phyloP scores from a whole-genome alignment of 2,329 filamentous ascomycete genomes.

The Beauveria australis region DNA sequence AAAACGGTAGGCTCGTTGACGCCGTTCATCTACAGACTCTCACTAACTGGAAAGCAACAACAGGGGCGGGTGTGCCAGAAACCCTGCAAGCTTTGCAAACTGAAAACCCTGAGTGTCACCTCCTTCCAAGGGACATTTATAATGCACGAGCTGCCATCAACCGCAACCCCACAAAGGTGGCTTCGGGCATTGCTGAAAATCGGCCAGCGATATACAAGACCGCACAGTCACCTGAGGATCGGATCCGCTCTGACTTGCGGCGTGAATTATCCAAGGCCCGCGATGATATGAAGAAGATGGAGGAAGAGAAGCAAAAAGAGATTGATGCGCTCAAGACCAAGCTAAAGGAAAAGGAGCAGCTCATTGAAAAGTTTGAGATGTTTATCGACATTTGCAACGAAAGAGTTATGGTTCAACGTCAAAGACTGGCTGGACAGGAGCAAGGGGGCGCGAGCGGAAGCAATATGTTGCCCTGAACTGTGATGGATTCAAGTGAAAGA shows the following conservation, averaged over 20 bases:
- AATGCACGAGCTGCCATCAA: slow-evolving; percentile 60
- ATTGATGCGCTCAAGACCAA: slow-evolving; percentile 50
- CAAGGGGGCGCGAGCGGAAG: slow-evolving; percentile 9
- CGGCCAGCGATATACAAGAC: slow-evolving; percentile 59
- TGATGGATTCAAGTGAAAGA: neutral
- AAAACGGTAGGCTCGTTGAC: slow-evolving; percentile 45
- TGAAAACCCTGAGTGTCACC: slow-evolving; percentile 54
- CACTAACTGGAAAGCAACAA: slow-evolving; percentile 25
- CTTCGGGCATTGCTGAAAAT: slow-evolving; percentile 50
- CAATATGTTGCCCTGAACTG: neutral
- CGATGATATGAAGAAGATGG: slow-evolving; percentile 47
- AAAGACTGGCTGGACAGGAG: slow-evolving; percentile 35
- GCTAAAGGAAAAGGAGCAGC: slow-evolving; percentile 54
- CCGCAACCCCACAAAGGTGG: slow-evolving; percentile 55
- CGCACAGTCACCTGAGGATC: slow-evolving; percentile 53
- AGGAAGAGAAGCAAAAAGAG: slow-evolving; percentile 49
- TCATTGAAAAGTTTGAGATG: slow-evolving; percentile 58
- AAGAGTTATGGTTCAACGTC: slow-evolving; percentile 54
- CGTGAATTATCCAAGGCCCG: slow-evolving; percentile 51
- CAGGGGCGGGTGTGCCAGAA: slow-evolving; percentile 56
- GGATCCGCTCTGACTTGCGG: slow-evolving; percentile 53
- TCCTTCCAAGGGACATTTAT: slow-evolving; percentile 58
- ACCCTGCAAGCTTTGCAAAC: slow-evolving; percentile 58
- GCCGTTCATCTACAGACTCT: slow-evolving; percentile 14
- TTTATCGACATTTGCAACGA: slow-evolving; percentile 64